Percentiles rank a stretch among this genome's conserved stretches.
Conservation (phyloP, 169 alveolate species). For the Theileria annulata region DNA sequence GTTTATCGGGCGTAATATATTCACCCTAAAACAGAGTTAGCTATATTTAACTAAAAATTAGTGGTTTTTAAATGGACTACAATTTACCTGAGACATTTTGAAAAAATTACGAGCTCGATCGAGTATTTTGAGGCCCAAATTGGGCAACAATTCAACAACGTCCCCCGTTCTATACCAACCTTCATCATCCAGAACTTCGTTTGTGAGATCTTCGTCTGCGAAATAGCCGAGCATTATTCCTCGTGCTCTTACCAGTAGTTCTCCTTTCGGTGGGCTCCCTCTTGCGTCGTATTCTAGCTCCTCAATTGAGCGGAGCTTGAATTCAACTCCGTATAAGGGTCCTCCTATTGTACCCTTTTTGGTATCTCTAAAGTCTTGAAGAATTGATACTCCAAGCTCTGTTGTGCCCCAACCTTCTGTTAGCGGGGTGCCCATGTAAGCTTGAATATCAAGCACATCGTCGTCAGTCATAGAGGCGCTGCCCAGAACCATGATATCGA, state of each 20-base stretch:
- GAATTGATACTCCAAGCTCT: conserved; percentile 70
- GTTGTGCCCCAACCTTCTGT: conserved; percentile 82
- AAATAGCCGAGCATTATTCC: conserved; percentile 86
- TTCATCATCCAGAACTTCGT: conserved; percentile 85
- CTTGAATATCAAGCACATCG: conserved; percentile 69
- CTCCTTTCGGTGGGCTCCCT: conserved; percentile 74
- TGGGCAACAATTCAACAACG: conserved; percentile 81
- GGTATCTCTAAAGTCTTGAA: conserved; percentile 71
- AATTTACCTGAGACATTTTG: conserved; percentile 84
- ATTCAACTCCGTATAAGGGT: conserved; percentile 56
- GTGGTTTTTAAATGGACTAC: not conserved
- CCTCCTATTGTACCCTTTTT: conserved; percentile 79
- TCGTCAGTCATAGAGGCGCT: conserved; percentile 72
- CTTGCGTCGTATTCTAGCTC: conserved; percentile 74
- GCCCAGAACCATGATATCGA: conserved; percentile 73
- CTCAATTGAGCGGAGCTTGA: conserved; percentile 69
- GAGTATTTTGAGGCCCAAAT: conserved; percentile 87
- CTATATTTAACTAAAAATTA: not conserved
- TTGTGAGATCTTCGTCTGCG: conserved; percentile 82
- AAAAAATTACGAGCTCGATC: conserved; percentile 93
- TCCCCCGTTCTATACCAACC: conserved; percentile 94
- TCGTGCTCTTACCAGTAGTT: conserved; percentile 81
- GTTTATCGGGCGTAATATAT: conserved; percentile 93
- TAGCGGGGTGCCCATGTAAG: conserved; percentile 65
- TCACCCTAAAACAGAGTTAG: conserved; percentile 81